Evolutionary conservation across 2,329 filamentous ascomycete genomes (phyloP), one percentile per base, ranked within the genome.

Genomic region (Zymoseptoria tritici): DNA sequence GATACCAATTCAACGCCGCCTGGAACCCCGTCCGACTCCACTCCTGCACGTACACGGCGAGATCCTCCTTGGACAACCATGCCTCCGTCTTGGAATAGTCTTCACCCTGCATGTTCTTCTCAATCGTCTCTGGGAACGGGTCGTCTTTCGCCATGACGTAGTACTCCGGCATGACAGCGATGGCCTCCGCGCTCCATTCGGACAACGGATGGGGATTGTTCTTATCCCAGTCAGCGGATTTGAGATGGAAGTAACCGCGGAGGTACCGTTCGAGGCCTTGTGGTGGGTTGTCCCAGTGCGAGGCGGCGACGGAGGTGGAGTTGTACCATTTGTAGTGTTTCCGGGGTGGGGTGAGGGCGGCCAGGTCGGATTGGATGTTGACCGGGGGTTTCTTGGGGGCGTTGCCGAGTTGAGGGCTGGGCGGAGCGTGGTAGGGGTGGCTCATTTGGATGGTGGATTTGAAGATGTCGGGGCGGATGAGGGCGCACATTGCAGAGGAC

Each of bases 261-360:
- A 89, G 75, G 62, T 88, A 89, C 0, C 72, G 71, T n/a, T 80
- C 76, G 11, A 89, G 75, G 2, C 83, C 81, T 60, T 83, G 79
- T 0, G 73, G 66, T 0, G 80, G 78, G 26, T 75, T 67, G 21
- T 73, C 69, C 80, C 81, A 82, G 31, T 83, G 76, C 2, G 61
- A 36, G 0, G 76, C 77, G 0, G 83, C 83, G 1, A 68, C 60
- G 0, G 76, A 55, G 2, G 78, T 80, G 2, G 82, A 81, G 66
- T 85, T 85, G 71, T 85, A 88, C 81, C 81, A 86, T 71, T 87
- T 86, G 76, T 89, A 89, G 70, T 88, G 85, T 69, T 88, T 88
- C 8, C 83, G 70, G 0, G 85, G 83, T n/a, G 81, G 78, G 1
- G 77, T 70, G 1, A 85, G 76, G 49, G 75, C 74, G 0, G 80